phyloP scores from a whole-genome alignment of 2,329 filamentous ascomycete species.

The Fulvia fulva region DNA sequence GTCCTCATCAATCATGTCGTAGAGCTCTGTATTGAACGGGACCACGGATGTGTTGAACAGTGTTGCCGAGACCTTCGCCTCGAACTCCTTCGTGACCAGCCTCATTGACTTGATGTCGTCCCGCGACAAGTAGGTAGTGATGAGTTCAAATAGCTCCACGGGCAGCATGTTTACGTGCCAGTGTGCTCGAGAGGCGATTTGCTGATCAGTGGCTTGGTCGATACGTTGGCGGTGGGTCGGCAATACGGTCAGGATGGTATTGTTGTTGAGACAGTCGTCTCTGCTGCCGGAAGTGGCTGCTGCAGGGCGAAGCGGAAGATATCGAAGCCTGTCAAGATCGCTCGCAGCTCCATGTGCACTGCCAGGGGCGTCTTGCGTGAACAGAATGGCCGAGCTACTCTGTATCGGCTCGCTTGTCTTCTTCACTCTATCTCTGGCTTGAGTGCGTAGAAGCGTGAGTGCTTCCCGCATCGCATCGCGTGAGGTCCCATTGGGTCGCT shows the following conservation, averaged over 20 bases:
- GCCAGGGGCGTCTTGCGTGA: slow-evolving; percentile 9
- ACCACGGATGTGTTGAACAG: slow-evolving; percentile 63
- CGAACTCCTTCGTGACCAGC: slow-evolving; percentile 58
- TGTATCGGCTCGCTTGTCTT: slow-evolving; percentile 2
- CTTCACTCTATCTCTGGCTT: slow-evolving; percentile 3
- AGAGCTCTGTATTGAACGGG: slow-evolving; percentile 62
- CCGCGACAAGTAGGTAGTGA: slow-evolving; percentile 54
- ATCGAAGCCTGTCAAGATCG: slow-evolving; percentile 11
- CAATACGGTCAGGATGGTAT: slow-evolving; percentile 19
- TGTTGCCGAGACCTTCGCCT: slow-evolving; percentile 53
- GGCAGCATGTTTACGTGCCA: slow-evolving; percentile 49
- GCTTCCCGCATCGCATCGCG: slow-evolving; percentile 10
- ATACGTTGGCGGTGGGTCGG: slow-evolving; percentile 19
- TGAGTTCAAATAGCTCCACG: slow-evolving; percentile 59
- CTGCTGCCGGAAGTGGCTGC: background rate
- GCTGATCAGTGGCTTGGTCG: background rate
- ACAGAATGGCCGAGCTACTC: slow-evolving; percentile 20
- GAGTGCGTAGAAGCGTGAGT: slow-evolving; percentile 5
- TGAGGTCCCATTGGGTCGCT: background rate
- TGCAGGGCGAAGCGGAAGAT: slow-evolving; percentile 22
- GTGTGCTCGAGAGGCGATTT: slow-evolving; percentile 2
- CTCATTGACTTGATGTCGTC: slow-evolving; percentile 59
- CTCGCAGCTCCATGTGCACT: background rate
- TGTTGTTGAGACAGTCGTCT: slow-evolving; percentile 8
- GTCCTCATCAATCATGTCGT: slow-evolving; percentile 48